Percentiles rank a stretch among this genome's conserved stretches.
Conservation (phyloP, 2,329 filamentous ascomycete species). For the Sclerotinia glacialis region DNA sequence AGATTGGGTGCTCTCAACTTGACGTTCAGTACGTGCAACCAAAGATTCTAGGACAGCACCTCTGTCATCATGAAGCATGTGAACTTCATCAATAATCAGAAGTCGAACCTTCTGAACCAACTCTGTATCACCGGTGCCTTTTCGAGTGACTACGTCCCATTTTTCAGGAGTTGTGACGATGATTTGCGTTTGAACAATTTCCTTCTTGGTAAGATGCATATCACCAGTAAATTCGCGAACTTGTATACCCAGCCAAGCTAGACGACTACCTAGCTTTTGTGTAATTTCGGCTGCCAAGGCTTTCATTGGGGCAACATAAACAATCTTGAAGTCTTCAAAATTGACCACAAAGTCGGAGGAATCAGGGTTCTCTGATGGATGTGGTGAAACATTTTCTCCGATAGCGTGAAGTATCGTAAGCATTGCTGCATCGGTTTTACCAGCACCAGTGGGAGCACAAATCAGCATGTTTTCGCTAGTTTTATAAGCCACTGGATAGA, state of each 20-base stretch:
- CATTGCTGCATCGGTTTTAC: slow-evolving; percentile 99
- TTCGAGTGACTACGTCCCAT: slow-evolving; percentile 97
- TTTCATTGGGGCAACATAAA: slow-evolving; percentile 99
- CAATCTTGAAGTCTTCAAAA: slow-evolving; percentile 90
- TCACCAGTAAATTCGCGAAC: slow-evolving; percentile 95
- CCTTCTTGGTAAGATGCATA: slow-evolving; percentile 96
- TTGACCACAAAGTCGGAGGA: slow-evolving; percentile 79
- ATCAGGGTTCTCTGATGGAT: slow-evolving; percentile 69
- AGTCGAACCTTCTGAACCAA: slow-evolving; percentile 95
- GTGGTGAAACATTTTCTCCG: slow-evolving; percentile 78
- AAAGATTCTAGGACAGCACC: slow-evolving; percentile 94
- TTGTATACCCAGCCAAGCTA: slow-evolving; percentile 90
- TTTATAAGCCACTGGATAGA: slow-evolving; percentile 92
- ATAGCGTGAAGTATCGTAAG: slow-evolving; percentile 90
- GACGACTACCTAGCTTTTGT: slow-evolving; percentile 84
- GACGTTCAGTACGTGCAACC: slow-evolving; percentile 89
- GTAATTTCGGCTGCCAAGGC: slow-evolving; percentile 95
- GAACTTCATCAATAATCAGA: slow-evolving; percentile 96
- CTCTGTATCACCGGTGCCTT: slow-evolving; percentile 95
- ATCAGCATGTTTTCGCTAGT: slow-evolving; percentile 99
- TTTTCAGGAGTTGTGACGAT: slow-evolving; percentile 99
- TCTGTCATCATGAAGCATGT: slow-evolving; percentile 98
- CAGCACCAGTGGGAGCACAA: slow-evolving; percentile 94
- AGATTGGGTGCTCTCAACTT: slow-evolving; percentile 97
- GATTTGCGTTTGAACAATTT: slow-evolving; percentile 94